Conservation (phyloP, 176 grass and related monocot species). For the Carex pumila region DNA sequence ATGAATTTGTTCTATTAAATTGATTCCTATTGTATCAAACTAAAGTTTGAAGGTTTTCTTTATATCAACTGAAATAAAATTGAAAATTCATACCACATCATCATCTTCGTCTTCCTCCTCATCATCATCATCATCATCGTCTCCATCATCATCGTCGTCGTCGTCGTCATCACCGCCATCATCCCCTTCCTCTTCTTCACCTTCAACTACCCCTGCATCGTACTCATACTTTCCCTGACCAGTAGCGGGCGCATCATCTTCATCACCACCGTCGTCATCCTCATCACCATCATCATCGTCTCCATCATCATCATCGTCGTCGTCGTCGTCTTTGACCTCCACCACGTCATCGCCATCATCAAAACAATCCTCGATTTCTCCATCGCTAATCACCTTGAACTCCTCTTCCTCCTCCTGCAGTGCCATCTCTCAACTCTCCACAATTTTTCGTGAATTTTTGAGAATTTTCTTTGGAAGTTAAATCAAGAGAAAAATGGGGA, state of each 20-base stretch:
- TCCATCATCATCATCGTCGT: slow-evolving; percentile 3
- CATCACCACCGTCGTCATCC: slow-evolving; percentile 7
- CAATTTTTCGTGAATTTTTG: neutral
- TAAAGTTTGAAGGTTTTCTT: neutral
- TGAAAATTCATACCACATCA: slow-evolving; percentile 16
- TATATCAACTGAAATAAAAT: slow-evolving; percentile 8
- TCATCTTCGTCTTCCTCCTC: neutral
- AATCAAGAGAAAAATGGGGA: slow-evolving; percentile 10
- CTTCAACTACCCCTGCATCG: slow-evolving; percentile 28
- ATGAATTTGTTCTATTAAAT: no score
- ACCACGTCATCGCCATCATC: slow-evolving; percentile 12
- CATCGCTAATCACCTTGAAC: neutral
- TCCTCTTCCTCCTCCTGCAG: neutral
- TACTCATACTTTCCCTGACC: neutral
- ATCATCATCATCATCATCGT: slow-evolving; percentile 31
- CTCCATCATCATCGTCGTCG: slow-evolving; percentile 11
- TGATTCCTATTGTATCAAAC: no score
- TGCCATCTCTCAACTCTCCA: neutral
- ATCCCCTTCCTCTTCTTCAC: slow-evolving; percentile 47
- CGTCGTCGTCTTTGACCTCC: slow-evolving; percentile 24
- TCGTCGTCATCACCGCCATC: slow-evolving; percentile 15
- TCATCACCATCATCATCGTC: slow-evolving; percentile 6
- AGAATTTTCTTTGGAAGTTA: slow-evolving; percentile 4
- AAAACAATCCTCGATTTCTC: slow-evolving; percentile 36
- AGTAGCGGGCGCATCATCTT: neutral